Evolutionary conservation across 1,139 yeast genomes (phyloP).

Genomic region (Magnusiomyces ingens): DNA sequence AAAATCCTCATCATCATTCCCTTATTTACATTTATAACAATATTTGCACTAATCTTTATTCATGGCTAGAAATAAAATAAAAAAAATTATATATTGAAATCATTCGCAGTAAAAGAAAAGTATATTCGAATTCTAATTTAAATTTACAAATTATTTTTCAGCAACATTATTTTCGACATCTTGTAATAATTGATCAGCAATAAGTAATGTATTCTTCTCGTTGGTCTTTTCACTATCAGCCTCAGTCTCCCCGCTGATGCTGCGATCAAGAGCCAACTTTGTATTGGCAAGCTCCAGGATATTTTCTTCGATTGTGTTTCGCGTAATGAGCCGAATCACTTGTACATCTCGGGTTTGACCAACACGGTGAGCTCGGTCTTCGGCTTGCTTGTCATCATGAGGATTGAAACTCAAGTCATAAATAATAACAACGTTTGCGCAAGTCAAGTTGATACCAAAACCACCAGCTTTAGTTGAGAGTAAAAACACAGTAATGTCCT

Average conservation of each 20-base stretch:
- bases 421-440: slow-evolving; percentile 87
- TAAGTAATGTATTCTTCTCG: slow-evolving; percentile 34
- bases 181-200: slow-evolving; percentile 44
- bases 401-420: slow-evolving; percentile 95
- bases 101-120: not conserved
- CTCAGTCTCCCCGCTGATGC: slow-evolving; percentile 45
- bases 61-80: not conserved
- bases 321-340: slow-evolving; percentile 69
- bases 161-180: not conserved
- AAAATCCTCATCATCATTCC: not conserved
- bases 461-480: slow-evolving; percentile 97
- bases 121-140: not conserved
- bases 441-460: slow-evolving; percentile 91
- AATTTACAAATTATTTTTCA: not conserved
- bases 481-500: slow-evolving; percentile 74
- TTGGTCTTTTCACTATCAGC: slow-evolving; percentile 50
- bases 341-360: slow-evolving; percentile 88
- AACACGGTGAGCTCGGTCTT: slow-evolving; percentile 95
- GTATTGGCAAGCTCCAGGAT: slow-evolving; percentile 82
- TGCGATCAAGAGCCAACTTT: slow-evolving; percentile 77
- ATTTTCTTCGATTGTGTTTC: slow-evolving; percentile 79
- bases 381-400: slow-evolving; percentile 97
- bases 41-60: not conserved
- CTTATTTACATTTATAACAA: not conserved
- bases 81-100: not conserved